A percentile compares a stretch with the other conserved stretches of the same genome.
Conservation (phyloP, 306 rosid genomes). For the Crotalaria pallida region DNA sequence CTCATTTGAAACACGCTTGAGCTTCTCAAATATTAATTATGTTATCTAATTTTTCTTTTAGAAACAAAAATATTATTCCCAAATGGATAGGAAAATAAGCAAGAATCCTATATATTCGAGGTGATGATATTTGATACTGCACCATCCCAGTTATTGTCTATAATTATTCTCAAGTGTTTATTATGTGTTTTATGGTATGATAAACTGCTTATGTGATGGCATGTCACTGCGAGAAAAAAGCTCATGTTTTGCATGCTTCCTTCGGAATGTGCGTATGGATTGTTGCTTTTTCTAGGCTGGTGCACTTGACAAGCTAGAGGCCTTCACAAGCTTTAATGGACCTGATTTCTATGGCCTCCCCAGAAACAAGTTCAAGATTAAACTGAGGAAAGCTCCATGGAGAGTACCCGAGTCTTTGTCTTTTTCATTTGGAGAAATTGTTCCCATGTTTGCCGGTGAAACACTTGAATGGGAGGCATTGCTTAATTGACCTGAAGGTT, state of each 20-base stretch:
- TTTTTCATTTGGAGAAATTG: constrained; percentile 67
- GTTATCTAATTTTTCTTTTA: background rate
- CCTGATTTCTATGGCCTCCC: constrained; percentile 97
- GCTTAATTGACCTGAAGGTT: constrained; percentile 25
- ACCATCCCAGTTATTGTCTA: background rate
- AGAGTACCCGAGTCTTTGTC: constrained; percentile 63
- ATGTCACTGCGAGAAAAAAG: background rate
- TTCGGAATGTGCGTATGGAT: background rate
- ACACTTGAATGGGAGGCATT: constrained; percentile 74
- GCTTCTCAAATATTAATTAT: background rate
- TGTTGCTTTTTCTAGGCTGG: constrained; percentile 58
- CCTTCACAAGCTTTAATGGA: constrained; percentile 91
- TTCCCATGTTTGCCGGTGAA: constrained; percentile 83
- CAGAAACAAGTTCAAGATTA: constrained; percentile 61
- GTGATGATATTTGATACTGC: background rate
- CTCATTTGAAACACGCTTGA: background rate
- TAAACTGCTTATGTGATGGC: background rate
- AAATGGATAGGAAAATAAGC: background rate
- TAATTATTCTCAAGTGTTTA: background rate
- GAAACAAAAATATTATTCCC: background rate
- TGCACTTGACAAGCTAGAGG: constrained; percentile 83
- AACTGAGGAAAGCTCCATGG: constrained; percentile 61
- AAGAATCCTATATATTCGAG: background rate
- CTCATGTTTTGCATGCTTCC: background rate
- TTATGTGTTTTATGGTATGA: background rate